phyloP scores from a whole-genome alignment of 139 green algal genomes.

The Chlamydomonas sp. region DNA sequence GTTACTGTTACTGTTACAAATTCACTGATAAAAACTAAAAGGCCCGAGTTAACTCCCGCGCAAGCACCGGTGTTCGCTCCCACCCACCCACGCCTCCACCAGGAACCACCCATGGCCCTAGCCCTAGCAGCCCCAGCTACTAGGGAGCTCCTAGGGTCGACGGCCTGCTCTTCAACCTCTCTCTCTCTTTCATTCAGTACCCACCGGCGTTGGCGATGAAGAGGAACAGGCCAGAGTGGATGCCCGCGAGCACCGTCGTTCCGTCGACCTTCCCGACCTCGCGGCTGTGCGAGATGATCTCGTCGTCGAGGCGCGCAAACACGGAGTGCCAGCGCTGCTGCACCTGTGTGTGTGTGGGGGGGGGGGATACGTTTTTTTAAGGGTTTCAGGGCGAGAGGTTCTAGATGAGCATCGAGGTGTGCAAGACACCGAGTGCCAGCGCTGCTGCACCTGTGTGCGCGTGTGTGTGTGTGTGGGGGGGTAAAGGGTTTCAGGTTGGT shows the following conservation, averaged over 20 bases:
- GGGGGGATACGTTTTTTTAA: no score
- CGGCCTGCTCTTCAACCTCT: no score
- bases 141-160: no score
- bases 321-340: not conserved
- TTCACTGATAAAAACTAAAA: not conserved
- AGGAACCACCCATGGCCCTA: not conserved
- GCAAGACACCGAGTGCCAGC: no score
- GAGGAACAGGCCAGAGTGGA: conserved; percentile 27
- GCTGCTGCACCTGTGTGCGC: no score
- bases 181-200: not conserved
- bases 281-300: not conserved
- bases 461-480: no score
- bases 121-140: no score
- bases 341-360: conserved; percentile 3
- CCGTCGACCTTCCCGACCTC: conserved; percentile 25
- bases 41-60: not conserved
- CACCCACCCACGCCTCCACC: not conserved
- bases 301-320: conserved; percentile 3
- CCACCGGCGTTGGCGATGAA: conserved; percentile 31
- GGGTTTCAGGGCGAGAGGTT: no score
- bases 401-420: no score
- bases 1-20: no score
- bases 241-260: conserved; percentile 31
- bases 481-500: no score
- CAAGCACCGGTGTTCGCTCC: not conserved